Evolutionary conservation across 164 flowering plant species (phyloP).

Genomic region (Vitis labrusca): DNA sequence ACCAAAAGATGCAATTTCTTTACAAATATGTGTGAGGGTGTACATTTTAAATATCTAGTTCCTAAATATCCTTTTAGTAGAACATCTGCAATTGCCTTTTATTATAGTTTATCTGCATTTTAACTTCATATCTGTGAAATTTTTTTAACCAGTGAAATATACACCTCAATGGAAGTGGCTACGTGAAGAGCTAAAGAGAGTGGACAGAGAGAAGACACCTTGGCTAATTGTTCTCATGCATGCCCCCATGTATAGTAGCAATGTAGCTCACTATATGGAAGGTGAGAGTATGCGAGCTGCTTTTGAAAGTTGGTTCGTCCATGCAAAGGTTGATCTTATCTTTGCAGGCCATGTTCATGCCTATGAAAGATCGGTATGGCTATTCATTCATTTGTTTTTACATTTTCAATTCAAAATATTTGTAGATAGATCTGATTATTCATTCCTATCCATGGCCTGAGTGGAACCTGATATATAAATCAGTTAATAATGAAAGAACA

Average conservation of each 20-base stretch:
- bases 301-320: slow-evolving; percentile 74
- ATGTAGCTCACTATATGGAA: slow-evolving; percentile 87
- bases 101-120: too few species aligned
- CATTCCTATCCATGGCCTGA: too few species aligned
- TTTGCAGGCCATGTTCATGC: slow-evolving; percentile 99
- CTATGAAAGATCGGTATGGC: slow-evolving; percentile 91
- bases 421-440: too few species aligned
- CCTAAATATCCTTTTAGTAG: too few species aligned
- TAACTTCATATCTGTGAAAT: slow-evolving; percentile 1
- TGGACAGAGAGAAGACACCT: slow-evolving; percentile 89
- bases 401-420: too few species aligned
- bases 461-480: too few species aligned
- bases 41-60: too few species aligned
- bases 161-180: slow-evolving; percentile 91
- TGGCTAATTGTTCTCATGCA: slow-evolving; percentile 99
- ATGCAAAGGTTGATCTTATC: slow-evolving; percentile 71
- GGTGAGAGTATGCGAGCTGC: slow-evolving; percentile 90
- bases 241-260: slow-evolving; percentile 79
- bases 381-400: slow-evolving; percentile 2
- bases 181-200: slow-evolving; percentile 54
- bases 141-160: slow-evolving; percentile 66
- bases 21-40: too few species aligned
- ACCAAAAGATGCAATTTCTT: too few species aligned
- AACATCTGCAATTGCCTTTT: too few species aligned
- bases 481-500: too few species aligned